Evolutionary conservation across 805 yeast genomes (phyloP).

Genomic region (Phaffomyces antillensis): DNA sequence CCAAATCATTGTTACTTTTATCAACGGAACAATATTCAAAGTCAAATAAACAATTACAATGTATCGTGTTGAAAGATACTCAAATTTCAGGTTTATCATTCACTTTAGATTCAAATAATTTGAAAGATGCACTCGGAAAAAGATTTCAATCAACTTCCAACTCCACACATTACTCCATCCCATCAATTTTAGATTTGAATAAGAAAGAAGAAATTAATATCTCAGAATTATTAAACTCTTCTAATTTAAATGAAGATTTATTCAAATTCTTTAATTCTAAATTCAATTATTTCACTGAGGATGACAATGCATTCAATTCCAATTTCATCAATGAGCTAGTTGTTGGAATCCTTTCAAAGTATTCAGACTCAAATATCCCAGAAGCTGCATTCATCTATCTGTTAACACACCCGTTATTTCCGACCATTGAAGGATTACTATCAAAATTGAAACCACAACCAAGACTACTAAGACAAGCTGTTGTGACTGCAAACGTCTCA

Average conservation of each 20-base stretch:
- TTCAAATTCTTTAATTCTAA: conserved; percentile 26
- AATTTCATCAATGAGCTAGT: background rate
- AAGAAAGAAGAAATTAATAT: conserved; percentile 10
- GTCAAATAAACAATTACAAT: background rate
- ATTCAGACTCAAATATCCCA: conserved; percentile 6
- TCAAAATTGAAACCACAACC: conserved; percentile 45
- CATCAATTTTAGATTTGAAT: conserved; percentile 22
- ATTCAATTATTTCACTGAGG: conserved; percentile 51
- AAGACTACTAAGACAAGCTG: conserved; percentile 71
- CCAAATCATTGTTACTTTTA: too few relatives aligned
- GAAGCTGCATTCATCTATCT: conserved; percentile 61
- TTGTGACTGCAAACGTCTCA: conserved; percentile 67
- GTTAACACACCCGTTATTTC: conserved; percentile 84
- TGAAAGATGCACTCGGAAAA: conserved; percentile 66
- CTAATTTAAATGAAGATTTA: conserved; percentile 27
- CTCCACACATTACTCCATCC: conserved; percentile 11
- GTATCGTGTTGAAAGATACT: conserved; percentile 11
- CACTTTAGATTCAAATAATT: conserved; percentile 59
- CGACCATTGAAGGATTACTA: conserved; percentile 55
- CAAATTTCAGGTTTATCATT: conserved; percentile 29
- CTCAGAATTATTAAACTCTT: conserved; percentile 19
- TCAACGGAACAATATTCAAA: too few relatives aligned
- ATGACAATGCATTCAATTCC: conserved; percentile 59
- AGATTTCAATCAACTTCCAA: conserved; percentile 23
- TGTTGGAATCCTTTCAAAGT: too few relatives aligned